phyloP scores from a whole-genome alignment of 805 yeast species.

The Wickerhamiella alocasiicola region DNA sequence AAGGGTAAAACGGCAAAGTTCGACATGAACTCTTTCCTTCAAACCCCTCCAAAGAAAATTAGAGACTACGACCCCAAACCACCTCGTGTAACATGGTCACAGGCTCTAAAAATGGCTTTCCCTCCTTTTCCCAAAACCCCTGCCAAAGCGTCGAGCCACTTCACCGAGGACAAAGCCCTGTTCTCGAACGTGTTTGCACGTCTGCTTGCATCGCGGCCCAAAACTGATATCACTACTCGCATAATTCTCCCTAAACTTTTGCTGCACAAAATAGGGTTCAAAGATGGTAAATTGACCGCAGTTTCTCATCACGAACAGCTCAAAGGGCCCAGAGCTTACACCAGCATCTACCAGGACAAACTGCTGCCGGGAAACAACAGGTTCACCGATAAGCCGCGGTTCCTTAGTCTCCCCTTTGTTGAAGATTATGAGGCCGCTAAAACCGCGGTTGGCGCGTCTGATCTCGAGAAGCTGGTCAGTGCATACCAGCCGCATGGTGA shows the following conservation, averaged over 20 bases:
- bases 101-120: too few relatives aligned
- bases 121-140: too few relatives aligned
- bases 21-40: too few relatives aligned
- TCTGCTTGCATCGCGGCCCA: conserved; percentile 10
- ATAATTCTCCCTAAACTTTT: neutral
- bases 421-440: too few relatives aligned
- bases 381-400: neutral
- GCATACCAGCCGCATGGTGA: too few relatives aligned
- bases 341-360: neutral
- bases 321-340: conserved; percentile 9
- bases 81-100: too few relatives aligned
- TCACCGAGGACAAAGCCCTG: neutral
- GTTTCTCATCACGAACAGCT: neutral
- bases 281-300: neutral
- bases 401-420: too few relatives aligned
- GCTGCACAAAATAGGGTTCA: conserved; percentile 5
- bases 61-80: too few relatives aligned
- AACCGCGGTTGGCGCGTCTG: too few relatives aligned
- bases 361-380: neutral
- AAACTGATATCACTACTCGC: conserved; percentile 6
- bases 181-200: conserved; percentile 6
- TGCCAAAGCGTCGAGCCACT: neutral
- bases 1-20: too few relatives aligned
- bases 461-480: too few relatives aligned
- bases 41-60: too few relatives aligned